Percentiles rank a stretch among this genome's conserved stretches.
Conservation (phyloP, 1,284 basidiomycete genomes). For the Cystobasidium pallidum region DNA sequence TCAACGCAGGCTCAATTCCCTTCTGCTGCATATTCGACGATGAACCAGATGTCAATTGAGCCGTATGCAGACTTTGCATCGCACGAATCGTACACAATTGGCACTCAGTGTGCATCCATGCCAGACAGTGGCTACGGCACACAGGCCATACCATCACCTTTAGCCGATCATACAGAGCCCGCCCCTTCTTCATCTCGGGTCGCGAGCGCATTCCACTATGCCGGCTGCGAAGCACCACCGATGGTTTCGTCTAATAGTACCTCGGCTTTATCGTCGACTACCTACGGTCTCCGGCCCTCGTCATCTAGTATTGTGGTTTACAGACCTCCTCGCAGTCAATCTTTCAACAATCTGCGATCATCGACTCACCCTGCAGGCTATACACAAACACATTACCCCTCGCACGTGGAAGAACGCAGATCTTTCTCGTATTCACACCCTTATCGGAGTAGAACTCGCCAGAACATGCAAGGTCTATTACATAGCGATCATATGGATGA, state of each 20-base stretch:
- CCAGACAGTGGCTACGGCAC: constrained; percentile 1
- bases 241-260: too few species aligned
- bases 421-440: neutral
- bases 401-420: neutral
- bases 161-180: neutral
- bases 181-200: neutral
- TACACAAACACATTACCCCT: neutral
- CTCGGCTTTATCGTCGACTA: neutral
- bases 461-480: constrained; percentile 24
- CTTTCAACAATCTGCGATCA: neutral
- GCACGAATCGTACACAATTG: neutral
- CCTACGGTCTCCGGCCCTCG: neutral
- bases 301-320: neutral
- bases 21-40: neutral
- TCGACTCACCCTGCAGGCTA: neutral
- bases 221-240: neutral
- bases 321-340: neutral
- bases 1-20: neutral
- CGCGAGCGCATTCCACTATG: neutral
- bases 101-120: neutral
- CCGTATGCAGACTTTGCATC: neutral
- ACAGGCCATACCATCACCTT: neutral
- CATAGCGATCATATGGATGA: neutral
- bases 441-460: constrained; percentile 5
- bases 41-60: neutral